Evolutionary conservation across 2,329 filamentous ascomycete genomes (phyloP).

Genomic region (Cephalotrichum gorgonifer): DNA sequence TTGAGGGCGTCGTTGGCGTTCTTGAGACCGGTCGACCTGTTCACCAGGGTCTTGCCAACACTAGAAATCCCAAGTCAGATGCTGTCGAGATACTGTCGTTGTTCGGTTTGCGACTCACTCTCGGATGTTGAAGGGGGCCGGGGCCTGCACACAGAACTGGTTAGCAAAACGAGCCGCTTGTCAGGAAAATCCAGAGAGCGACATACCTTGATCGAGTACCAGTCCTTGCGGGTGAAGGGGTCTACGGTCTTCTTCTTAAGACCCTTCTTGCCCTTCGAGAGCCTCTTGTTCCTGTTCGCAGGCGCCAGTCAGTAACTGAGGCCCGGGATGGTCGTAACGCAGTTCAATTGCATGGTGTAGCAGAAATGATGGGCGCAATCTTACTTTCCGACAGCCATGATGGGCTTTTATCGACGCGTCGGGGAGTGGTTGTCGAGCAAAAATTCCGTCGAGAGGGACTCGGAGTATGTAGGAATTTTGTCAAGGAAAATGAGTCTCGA

Average conservation of each 20-base stretch:
- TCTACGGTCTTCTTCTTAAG: slow-evolving; percentile 99
- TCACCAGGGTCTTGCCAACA: slow-evolving; percentile 99
- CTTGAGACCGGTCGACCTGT: slow-evolving; percentile 99
- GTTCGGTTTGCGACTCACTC: slow-evolving; percentile 57
- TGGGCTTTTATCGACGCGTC: slow-evolving; percentile 38
- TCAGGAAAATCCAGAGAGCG: neutral
- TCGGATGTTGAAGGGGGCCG: slow-evolving; percentile 88
- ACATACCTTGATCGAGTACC: slow-evolving; percentile 90
- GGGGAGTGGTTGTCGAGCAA: slow-evolving; percentile 21
- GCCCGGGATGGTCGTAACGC: neutral
- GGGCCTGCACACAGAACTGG: slow-evolving; percentile 54
- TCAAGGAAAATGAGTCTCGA: slow-evolving; percentile 10
- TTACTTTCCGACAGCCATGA: slow-evolving; percentile 53
- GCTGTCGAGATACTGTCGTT: neutral
- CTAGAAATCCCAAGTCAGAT: slow-evolving; percentile 34
- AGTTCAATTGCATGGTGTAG: slow-evolving; percentile 2
- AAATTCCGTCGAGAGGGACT: slow-evolving; percentile 16
- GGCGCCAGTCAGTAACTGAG: neutral
- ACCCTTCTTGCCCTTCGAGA: slow-evolving; percentile 99
- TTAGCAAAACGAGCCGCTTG: slow-evolving; percentile 12
- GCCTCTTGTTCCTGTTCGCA: slow-evolving; percentile 90
- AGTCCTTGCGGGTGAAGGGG: slow-evolving; percentile 98
- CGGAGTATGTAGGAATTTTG: slow-evolving; percentile 12
- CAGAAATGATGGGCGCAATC: slow-evolving; percentile 12
- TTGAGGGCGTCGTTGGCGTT: slow-evolving; percentile 99